A percentile compares a stretch with the other conserved stretches of the same genome.
phyloP scores from a whole-genome alignment of 1,139 yeast genomes.

The Candida sp. region DNA sequence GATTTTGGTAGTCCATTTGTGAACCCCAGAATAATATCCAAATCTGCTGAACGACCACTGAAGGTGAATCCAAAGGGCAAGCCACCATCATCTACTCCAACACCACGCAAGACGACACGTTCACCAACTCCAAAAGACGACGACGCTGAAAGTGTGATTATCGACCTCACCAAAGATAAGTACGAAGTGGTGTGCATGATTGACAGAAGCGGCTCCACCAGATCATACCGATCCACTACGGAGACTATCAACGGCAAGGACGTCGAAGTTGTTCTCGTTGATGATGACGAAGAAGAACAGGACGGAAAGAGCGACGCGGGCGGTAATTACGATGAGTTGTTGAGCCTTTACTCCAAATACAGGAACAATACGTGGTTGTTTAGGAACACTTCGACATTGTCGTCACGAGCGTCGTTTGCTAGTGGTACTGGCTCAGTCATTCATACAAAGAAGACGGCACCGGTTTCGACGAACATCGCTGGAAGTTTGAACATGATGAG shows the following conservation, averaged over 20 bases:
- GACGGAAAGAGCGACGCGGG: conserved; percentile 33
- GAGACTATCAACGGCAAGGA: conserved; percentile 46
- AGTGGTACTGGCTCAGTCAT: not conserved
- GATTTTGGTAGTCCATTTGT: conserved; percentile 11
- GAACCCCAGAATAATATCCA: conserved; percentile 3
- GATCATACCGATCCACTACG: conserved; percentile 43
- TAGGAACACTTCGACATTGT: conserved; percentile 20
- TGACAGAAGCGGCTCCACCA: conserved; percentile 37
- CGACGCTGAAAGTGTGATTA: conserved; percentile 43
- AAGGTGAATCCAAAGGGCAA: not conserved
- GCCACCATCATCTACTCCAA: not conserved
- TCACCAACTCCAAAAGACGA: not conserved
- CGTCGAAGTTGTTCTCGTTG: conserved; percentile 52
- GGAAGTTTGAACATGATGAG: conserved; percentile 9
- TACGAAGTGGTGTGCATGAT: conserved; percentile 38
- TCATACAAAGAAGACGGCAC: not conserved
- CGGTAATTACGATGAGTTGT: conserved; percentile 31
- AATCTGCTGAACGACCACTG: not conserved
- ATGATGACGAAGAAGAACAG: conserved; percentile 33
- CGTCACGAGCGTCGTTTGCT: conserved; percentile 3
- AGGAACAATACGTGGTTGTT: conserved; percentile 32
- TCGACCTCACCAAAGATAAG: conserved; percentile 48
- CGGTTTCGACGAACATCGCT: not conserved
- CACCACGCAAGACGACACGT: not conserved
- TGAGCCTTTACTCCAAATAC: conserved; percentile 50